Conservation (phyloP, 352 stramenopile species). For the Thalassiosira sp. region DNA sequence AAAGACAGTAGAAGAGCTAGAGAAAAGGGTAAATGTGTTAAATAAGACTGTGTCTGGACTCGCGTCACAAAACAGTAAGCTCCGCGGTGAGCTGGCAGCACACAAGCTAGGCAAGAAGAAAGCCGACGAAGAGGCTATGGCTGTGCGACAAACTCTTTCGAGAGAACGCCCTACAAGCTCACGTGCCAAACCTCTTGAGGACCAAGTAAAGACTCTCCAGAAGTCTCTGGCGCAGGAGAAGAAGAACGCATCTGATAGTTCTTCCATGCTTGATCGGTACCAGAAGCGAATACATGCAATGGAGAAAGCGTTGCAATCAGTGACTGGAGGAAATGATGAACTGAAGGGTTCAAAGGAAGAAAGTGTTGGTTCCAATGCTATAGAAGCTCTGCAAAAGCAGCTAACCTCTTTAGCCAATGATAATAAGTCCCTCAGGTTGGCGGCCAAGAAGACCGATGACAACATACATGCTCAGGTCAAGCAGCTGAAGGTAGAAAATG, state of each 20-base stretch:
- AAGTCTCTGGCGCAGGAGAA: constrained; percentile 28
- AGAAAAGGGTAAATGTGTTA: constrained; percentile 45
- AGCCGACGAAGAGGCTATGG: constrained; percentile 7
- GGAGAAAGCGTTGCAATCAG: constrained; percentile 32
- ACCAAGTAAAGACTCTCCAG: constrained; percentile 29
- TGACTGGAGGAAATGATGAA: background rate
- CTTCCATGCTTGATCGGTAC: constrained; percentile 25
- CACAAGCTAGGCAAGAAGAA: constrained; percentile 27
- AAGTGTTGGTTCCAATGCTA: background rate
- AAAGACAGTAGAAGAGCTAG: constrained; percentile 25
- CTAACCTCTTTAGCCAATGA: constrained; percentile 28
- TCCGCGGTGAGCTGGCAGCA: constrained; percentile 36
- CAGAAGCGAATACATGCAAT: constrained; percentile 32
- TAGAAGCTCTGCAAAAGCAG: constrained; percentile 9
- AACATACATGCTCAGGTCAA: constrained; percentile 19
- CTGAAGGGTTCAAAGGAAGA: background rate
- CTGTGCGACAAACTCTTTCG: background rate
- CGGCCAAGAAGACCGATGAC: constrained; percentile 13
- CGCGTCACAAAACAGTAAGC: constrained; percentile 43
- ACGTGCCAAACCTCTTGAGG: constrained; percentile 20
- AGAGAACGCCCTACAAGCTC: constrained; percentile 14
- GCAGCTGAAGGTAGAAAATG: constrained; percentile 27
- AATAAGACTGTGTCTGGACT: constrained; percentile 52
- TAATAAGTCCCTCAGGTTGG: constrained; percentile 31
- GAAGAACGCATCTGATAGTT: constrained; percentile 22